Evolutionary conservation across 75 land plant species (phyloP), one percentile per base, ranked within the genome.

Genomic region (Cunninghamia lanceolata): DNA sequence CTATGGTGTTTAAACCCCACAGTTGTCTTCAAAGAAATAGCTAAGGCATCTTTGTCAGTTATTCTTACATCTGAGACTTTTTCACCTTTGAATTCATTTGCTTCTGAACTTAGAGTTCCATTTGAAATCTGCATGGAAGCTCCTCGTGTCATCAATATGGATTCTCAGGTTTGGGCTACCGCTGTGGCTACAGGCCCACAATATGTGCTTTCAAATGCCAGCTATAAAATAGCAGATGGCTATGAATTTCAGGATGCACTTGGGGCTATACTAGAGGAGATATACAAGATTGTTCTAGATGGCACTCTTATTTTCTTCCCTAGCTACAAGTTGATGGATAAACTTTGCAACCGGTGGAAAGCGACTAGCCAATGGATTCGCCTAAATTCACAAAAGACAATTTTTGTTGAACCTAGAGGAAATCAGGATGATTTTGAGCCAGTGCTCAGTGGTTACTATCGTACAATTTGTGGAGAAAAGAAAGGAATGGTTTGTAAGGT

Each of bases 61-160:
- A 94, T 97, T 84, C 92, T 95, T 71, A 95, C 97, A 36, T 97
- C 97, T 86, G 99, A 97, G 99, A 97, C 99, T 1, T 88, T 97
- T 25, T 95, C 99, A 75, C 99, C 99, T 36, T 86, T 94, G 93
- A 89, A 92, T 45, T 93, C 99, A 10, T 95, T 97, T 87, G 93
- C 99, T 59, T 97, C 97, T 84, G 99, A 97, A 85, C 96, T 97
- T 90, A 97, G 99, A 36, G 93, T 95, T 50, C 92, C 91, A 25
- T 97, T 97, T 90, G 96, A 93, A 45, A 88, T 95, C 43, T 89
- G 89, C 88, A 88, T 97, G 89, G 99, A 97, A 87, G 99, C 96
- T 83, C 96, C 95, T 75, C 99, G 95, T 91, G 94, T 95, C 7
- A 94, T 97, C 76, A 92, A 96, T 89, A 89, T 91, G 86, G 92